Evolutionary conservation across 2,329 filamentous ascomycete genomes (phyloP), one percentile per base, ranked within the genome.

Genomic region (Aspergillus pseudoterreus): DNA sequence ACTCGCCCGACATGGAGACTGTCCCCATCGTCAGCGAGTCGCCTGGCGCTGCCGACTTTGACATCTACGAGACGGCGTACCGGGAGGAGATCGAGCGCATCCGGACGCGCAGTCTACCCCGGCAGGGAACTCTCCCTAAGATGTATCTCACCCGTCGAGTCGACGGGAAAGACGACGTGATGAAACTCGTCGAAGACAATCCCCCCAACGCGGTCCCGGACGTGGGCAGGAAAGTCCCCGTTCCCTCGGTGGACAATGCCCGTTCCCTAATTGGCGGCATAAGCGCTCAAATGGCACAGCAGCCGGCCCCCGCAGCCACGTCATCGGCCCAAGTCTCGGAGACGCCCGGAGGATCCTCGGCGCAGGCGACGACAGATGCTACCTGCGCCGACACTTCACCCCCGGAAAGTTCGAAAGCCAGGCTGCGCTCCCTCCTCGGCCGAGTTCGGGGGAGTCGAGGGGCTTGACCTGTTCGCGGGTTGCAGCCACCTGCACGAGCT

Each of bases 51-150:
- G 88, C 89, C 5, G 90, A 95, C 54, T 90, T 90, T 61, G 85
- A 94, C 64, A 86, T 97, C 52, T 96, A 96, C 68, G 90, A 95
- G 68, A 83, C 82, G 1, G 92, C 92, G 0, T 96, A 95, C 67
- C 84, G 89, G 63, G 82, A 88, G 54, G 90, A 96, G 71, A 82
- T 94, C 24, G 81, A 87, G 52, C 81, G 86, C 14, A 92, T 96
- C 62, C 72, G 81, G 27, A 70, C 75, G 56, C 59, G 63, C 46
- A 69, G 62, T n/a, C 58, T 67, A 15, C 64, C 65, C 21, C 60
- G 65, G 22, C 63, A 63, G 60, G 73, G 76, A 51, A 68, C 72
- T 22, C 63, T 68, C 32, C 77, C 84, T 1, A 84, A 78, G 15
- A 76, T 88, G 14, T 87, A 86, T 59, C 64, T 81, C 21, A 81